Evolutionary conservation across 177 flowering plant genomes (phyloP).

Genomic region (Vitis hybrid): DNA sequence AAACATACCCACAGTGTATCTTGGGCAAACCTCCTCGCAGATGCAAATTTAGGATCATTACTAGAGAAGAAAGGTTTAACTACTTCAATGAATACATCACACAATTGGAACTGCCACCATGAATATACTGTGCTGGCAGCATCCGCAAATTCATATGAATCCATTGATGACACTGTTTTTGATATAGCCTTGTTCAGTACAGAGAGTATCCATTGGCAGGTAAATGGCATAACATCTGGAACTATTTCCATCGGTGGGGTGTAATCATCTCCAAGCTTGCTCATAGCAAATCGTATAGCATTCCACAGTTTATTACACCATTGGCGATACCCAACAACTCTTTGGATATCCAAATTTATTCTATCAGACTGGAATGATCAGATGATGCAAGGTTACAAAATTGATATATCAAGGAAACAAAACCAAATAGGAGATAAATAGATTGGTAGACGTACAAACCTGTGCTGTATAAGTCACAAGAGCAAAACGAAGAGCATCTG

Average conservation of each 20-base stretch:
- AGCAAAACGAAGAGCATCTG: constrained; percentile 92
- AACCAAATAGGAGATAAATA: background rate
- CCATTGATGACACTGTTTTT: constrained; percentile 60
- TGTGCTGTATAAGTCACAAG: constrained; percentile 89
- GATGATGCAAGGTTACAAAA: background rate
- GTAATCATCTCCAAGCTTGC: constrained; percentile 76
- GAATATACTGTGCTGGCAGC: constrained; percentile 75
- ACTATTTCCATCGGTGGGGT: constrained; percentile 43
- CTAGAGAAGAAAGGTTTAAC: constrained; percentile 80
- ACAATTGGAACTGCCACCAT: constrained; percentile 95
- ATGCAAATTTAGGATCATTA: constrained; percentile 41
- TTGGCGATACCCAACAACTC: constrained; percentile 97
- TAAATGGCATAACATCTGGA: constrained; percentile 56
- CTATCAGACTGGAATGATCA: constrained; percentile 72
- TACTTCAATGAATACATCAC: constrained; percentile 93
- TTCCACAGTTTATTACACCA: constrained; percentile 99
- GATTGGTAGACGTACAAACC: constrained; percentile 33
- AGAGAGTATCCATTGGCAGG: constrained; percentile 94
- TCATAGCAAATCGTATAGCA: constrained; percentile 88
- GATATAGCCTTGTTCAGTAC: constrained; percentile 77
- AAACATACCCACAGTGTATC: constrained; percentile 84
- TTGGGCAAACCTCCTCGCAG: constrained; percentile 57
- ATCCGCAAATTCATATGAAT: constrained; percentile 77
- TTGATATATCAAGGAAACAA: background rate
- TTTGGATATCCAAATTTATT: constrained; percentile 86